These are phyloP conservation scores for Metrosideros polymorpha DNA, from an alignment of 441 rosid species.

Conservation along the genomic window DNA sequence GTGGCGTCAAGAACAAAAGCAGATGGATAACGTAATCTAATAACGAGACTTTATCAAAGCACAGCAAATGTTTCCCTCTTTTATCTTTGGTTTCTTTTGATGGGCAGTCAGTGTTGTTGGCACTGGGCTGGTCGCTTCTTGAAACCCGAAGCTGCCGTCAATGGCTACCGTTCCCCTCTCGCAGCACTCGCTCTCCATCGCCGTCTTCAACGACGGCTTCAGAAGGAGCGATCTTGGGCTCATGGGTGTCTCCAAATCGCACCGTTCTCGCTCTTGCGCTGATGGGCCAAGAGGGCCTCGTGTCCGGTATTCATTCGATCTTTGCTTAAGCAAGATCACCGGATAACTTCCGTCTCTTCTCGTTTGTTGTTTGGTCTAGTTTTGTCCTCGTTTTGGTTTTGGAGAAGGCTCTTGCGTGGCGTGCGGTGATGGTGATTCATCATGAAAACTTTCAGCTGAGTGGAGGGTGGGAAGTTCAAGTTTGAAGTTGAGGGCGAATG, in stretches of 20 bases:
- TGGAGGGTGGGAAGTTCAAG: neutral
- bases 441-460: neutral
- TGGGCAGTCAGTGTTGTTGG: neutral
- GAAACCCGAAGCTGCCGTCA: neutral
- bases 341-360: neutral
- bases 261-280: neutral
- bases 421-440: neutral
- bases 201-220: slow-evolving; percentile 11
- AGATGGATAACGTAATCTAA: neutral
- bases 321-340: neutral
- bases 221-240: slow-evolving; percentile 15
- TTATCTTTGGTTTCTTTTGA: neutral
- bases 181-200: neutral
- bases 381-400: neutral
- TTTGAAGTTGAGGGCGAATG: neutral
- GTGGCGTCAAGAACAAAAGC: neutral
- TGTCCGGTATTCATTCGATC: slow-evolving; percentile 15
- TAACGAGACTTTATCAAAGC: neutral
- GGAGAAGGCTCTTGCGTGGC: neutral
- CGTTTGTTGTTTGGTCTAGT: neutral
- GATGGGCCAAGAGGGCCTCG: slow-evolving; percentile 20
- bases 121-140: neutral
- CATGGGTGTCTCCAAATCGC: slow-evolving; percentile 17
- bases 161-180: neutral
- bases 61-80: neutral